phyloP scores from a whole-genome alignment of 192 early-diverging fungal species.

The Backusella morwellensis region DNA sequence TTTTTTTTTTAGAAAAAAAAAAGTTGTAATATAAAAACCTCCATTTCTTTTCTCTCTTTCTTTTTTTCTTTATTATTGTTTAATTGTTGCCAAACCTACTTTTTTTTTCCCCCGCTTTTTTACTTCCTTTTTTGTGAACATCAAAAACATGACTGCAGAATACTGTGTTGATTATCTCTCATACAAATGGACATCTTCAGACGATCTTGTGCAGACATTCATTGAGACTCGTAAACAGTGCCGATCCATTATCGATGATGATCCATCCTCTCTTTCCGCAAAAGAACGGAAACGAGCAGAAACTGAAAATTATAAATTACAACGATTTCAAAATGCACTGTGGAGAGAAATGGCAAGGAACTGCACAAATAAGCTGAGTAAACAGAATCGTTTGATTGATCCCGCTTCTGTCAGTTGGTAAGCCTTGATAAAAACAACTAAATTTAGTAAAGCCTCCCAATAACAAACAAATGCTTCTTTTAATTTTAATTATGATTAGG shows the following conservation, averaged over 20 bases:
- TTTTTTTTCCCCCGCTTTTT: not conserved
- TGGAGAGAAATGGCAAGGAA: conserved; percentile 38
- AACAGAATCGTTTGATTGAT: conserved; percentile 15
- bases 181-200: conserved; percentile 20
- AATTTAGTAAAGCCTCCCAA: not conserved
- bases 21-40: not conserved
- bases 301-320: conserved; percentile 14
- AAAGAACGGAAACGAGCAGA: conserved; percentile 15
- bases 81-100: not conserved
- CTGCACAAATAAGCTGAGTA: conserved; percentile 18
- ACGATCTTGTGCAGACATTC: conserved; percentile 22
- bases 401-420: conserved; percentile 39
- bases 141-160: conserved; percentile 17
- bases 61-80: not conserved
- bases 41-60: not conserved
- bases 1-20: not conserved
- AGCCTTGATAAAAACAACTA: not conserved
- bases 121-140: conserved; percentile 2
- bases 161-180: conserved; percentile 35
- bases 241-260: not conserved
- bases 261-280: not conserved
- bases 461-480: not conserved
- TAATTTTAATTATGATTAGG: conserved; percentile 22
- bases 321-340: conserved; percentile 39
- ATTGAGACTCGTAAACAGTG: conserved; percentile 19